These are phyloP conservation scores for Salvia splendens DNA, from an alignment of 257 asterid genomes.

Conservation along the genomic window DNA sequence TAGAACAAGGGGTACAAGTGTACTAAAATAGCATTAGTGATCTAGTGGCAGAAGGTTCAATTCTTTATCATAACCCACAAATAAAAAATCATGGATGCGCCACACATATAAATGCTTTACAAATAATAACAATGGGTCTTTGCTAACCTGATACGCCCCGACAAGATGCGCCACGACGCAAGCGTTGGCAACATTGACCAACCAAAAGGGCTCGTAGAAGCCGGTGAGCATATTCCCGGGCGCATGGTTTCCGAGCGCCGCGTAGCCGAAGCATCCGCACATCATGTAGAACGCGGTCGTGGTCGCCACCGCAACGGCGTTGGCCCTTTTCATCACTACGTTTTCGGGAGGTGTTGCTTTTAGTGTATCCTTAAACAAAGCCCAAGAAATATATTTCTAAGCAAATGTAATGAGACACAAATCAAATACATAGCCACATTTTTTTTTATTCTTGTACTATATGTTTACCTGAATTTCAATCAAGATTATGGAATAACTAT, in stretches of 20 bases:
- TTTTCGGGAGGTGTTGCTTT: conserved; percentile 57
- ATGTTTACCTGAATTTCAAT: conserved; percentile 65
- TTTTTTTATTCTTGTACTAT: background rate
- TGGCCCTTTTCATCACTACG: conserved; percentile 69
- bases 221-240: conserved; percentile 68
- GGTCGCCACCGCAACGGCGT: conserved; percentile 39
- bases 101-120: too few relatives aligned
- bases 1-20: too few relatives aligned
- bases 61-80: too few relatives aligned
- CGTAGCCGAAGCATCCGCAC: conserved; percentile 72
- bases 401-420: too few relatives aligned
- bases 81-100: too few relatives aligned
- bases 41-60: too few relatives aligned
- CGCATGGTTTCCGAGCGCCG: conserved; percentile 68
- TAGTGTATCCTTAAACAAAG: conserved; percentile 48
- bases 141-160: conserved; percentile 66
- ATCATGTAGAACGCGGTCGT: conserved; percentile 66
- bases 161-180: conserved; percentile 65
- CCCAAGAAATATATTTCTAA: too few relatives aligned
- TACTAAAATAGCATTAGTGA: too few relatives aligned
- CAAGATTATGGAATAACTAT: conserved; percentile 59
- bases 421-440: too few relatives aligned
- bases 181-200: conserved; percentile 58
- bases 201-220: conserved; percentile 69
- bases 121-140: too few relatives aligned